phyloP scores from a whole-genome alignment of 1,139 yeast genomes.

The Oligophagozyma castellii region DNA sequence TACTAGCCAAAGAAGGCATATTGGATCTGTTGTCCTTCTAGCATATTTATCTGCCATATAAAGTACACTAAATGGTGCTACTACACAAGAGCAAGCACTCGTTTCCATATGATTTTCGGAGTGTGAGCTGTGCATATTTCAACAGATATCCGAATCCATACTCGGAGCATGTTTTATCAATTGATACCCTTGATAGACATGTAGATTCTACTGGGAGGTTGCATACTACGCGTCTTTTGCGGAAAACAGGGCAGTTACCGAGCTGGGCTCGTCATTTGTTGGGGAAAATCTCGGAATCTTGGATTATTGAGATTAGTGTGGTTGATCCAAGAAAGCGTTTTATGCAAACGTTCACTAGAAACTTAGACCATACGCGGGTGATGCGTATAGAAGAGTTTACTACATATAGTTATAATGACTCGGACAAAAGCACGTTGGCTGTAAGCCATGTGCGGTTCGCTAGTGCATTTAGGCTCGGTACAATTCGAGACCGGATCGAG shows the following conservation, averaged over 20 bases:
- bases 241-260: conserved; percentile 74
- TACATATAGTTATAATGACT: conserved; percentile 30
- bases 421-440: conserved; percentile 12
- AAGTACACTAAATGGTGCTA: conserved; percentile 59
- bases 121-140: conserved; percentile 67
- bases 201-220: conserved; percentile 48
- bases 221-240: conserved; percentile 60
- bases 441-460: conserved; percentile 50
- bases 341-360: conserved; percentile 64
- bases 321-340: conserved; percentile 49
- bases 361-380: conserved; percentile 73
- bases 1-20: too few relatives aligned
- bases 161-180: conserved; percentile 76
- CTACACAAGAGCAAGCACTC: conserved; percentile 43
- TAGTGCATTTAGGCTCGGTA: conserved; percentile 44
- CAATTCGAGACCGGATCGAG: conserved; percentile 64
- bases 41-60: too few relatives aligned
- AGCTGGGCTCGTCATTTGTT: conserved; percentile 65
- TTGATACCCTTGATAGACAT: conserved; percentile 41
- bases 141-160: conserved; percentile 86
- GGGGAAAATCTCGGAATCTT: conserved; percentile 59
- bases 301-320: conserved; percentile 72
- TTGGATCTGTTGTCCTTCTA: too few relatives aligned
- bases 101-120: conserved; percentile 52
- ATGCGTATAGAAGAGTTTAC: conserved; percentile 72